Percentiles rank a stretch among this genome's conserved stretches.
These are phyloP conservation scores for Tulasnella sp. DNA, from an alignment of 768 basidiomycete species.

Conservation along the genomic window DNA sequence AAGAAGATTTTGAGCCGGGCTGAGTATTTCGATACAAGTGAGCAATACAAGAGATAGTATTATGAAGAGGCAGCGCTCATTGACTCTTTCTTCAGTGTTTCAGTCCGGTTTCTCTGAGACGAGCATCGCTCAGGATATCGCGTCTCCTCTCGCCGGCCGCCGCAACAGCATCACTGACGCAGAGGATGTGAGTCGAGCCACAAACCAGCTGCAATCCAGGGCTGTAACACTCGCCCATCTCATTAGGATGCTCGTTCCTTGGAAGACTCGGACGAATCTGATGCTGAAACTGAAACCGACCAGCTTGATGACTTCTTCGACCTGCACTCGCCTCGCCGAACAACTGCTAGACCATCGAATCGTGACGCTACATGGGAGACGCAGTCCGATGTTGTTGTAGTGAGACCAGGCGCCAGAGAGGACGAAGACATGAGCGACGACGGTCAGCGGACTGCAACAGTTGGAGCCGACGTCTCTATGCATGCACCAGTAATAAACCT, in stretches of 20 bases:
- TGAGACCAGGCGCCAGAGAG: background rate
- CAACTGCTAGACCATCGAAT: background rate
- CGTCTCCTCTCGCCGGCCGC: background rate
- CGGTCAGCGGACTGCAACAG: background rate
- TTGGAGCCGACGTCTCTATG: background rate
- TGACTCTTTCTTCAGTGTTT: constrained; percentile 54
- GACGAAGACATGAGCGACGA: constrained; percentile 11
- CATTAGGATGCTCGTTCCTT: constrained; percentile 12
- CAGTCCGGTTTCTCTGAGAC: constrained; percentile 65
- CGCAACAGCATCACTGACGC: background rate
- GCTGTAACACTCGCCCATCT: background rate
- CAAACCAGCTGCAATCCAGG: background rate
- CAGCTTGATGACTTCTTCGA: constrained; percentile 17
- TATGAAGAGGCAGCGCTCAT: background rate
- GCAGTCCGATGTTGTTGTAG: constrained; percentile 16
- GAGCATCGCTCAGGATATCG: constrained; percentile 32
- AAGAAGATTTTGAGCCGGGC: constrained; percentile 63
- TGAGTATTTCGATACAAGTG: constrained; percentile 77
- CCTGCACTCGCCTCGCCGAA: background rate
- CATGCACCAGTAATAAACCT: background rate
- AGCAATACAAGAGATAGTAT: constrained; percentile 25
- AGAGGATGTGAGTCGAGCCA: background rate
- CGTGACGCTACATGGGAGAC: constrained; percentile 19
- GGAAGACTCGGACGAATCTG: constrained; percentile 33
- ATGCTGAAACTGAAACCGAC: constrained; percentile 33